Evolutionary conservation across 352 stramenopile species (phyloP).

Genomic region (Globisporangium cederbergense): DNA sequence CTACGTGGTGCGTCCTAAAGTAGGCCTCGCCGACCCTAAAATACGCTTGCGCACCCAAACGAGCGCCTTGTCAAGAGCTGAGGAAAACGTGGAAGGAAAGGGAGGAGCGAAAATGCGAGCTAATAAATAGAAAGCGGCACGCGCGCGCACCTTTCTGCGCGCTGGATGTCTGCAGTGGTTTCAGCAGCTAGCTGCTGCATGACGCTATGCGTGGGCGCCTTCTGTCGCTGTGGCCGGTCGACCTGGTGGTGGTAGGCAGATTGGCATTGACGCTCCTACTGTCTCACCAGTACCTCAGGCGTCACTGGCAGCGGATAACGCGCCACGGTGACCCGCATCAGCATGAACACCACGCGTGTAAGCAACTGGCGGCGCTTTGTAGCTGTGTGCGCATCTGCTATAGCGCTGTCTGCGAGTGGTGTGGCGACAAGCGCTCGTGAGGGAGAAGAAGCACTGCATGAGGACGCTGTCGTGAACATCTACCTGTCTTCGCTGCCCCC

Average conservation of each 20-base stretch:
- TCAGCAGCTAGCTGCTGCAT: constrained; percentile 3
- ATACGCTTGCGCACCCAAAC: too few species aligned
- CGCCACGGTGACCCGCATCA: not conserved
- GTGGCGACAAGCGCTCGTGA: not conserved
- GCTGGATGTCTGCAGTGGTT: not conserved
- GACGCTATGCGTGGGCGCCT: not conserved
- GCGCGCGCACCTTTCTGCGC: constrained; percentile 1
- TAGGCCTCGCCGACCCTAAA: too few species aligned
- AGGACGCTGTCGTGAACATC: constrained; percentile 25
- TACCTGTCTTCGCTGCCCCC: constrained; percentile 19
- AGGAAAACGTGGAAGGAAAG: not conserved
- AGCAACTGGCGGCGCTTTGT: not conserved
- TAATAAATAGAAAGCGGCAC: constrained; percentile 5
- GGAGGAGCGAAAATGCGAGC: not conserved
- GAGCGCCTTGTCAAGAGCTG: too few species aligned
- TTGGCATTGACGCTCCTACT: constrained; percentile 6
- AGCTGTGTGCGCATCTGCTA: not conserved
- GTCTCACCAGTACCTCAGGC: not conserved
- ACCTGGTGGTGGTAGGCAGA: too few species aligned
- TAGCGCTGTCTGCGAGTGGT: not conserved
- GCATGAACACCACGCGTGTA: not conserved
- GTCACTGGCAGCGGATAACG: not conserved
- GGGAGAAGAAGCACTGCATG: not conserved
- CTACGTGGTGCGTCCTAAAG: not conserved
- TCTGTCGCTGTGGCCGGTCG: too few species aligned